Evolutionary conservation across 192 early-diverging fungal genomes (phyloP), one percentile per base, ranked within the genome.

Genomic region (Geranomyces variabilis): DNA sequence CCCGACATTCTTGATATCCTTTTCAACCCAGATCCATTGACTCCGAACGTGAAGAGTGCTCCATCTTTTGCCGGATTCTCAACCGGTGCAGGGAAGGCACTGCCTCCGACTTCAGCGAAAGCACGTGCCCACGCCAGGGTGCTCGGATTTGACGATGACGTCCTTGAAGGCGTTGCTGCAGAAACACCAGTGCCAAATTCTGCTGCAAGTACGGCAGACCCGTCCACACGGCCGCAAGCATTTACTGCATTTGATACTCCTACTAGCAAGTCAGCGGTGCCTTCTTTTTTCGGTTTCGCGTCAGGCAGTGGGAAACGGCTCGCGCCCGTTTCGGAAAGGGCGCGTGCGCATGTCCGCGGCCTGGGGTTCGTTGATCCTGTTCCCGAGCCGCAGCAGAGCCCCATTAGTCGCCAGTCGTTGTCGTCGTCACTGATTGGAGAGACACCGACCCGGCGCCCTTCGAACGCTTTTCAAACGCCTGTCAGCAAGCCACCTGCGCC

Each of bases 21-120:
- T n/a, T 28, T 66, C 65, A 4, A 66, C 41, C 28, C 9, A 53
- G 31, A 7, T 13, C 33, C 30, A 14, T 17, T 47, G 0, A 47
- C 17, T 26, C 63, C 21, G 26, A 24, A 0, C n/a, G 26, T n/a
- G 9, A 21, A 21, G 13, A 58, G 22, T 28, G 26, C 21, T n/a
- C 24, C 21, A 22, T n/a, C 22, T 1, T 36, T 58, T 69, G 55
- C 22, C n/a, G 44, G 55, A 6, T 70, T 70, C 44, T 59, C 69
- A 10, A 62, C 69, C 9, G 69, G 69, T n/a, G 17, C 34, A 26
- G 69, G 69, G 5, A 70, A 33, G 43, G 41, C 33, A 14, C 26
- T 70, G n/a, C 29, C 43, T 28, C 14, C 24, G 62, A 19, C 60
- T 8, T 65, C 70, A 21, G 45, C 8, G 12, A 31, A 21, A 14